Percentiles rank a stretch among this genome's conserved stretches.
Evolutionary conservation across 2,329 filamentous ascomycete genomes (phyloP).

Genomic region (Exophiala sp.): DNA sequence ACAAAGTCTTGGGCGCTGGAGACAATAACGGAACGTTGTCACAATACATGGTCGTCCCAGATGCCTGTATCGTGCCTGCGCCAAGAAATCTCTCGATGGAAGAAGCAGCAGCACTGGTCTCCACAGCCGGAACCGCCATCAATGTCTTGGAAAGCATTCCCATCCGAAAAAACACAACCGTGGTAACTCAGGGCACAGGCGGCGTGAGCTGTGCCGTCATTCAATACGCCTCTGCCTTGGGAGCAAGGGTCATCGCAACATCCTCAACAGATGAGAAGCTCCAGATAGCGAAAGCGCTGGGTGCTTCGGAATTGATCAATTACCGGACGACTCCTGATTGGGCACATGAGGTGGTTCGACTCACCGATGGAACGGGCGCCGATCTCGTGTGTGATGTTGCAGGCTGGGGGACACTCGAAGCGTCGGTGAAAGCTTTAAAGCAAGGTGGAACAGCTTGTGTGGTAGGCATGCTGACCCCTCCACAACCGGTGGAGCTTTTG

Average conservation of each 20-base stretch:
- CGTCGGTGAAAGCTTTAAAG: slow-evolving; percentile 1
- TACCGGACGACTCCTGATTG: slow-evolving; percentile 46
- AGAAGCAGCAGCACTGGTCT: slow-evolving; percentile 2
- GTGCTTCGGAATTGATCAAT: slow-evolving; percentile 48
- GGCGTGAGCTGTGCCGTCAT: slow-evolving; percentile 46
- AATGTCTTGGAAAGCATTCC: slow-evolving; percentile 4
- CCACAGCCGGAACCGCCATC: slow-evolving; percentile 2
- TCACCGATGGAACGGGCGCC: slow-evolving; percentile 45
- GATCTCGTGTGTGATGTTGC: slow-evolving; percentile 42
- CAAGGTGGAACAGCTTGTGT: slow-evolving; percentile 1
- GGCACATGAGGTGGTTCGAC: slow-evolving; percentile 42
- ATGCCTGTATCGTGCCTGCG: not conserved
- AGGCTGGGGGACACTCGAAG: slow-evolving; percentile 38
- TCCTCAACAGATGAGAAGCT: slow-evolving; percentile 51
- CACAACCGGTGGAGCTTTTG: slow-evolving; percentile 1
- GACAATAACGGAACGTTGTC: slow-evolving; percentile 1
- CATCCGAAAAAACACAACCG: not conserved
- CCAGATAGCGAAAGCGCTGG: slow-evolving; percentile 34
- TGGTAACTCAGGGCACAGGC: slow-evolving; percentile 39
- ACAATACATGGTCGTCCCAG: slow-evolving; percentile 1
- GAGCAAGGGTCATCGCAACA: slow-evolving; percentile 46
- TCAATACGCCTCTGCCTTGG: slow-evolving; percentile 47
- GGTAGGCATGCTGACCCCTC: slow-evolving; percentile 6
- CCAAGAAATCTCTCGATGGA: slow-evolving; percentile 4
- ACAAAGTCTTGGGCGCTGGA: slow-evolving; percentile 1